A percentile compares a stretch with the other conserved stretches of the same genome.
These are phyloP conservation scores for Irpex sp. DNA, from an alignment of 1,284 basidiomycete species.

Conservation along the genomic window DNA sequence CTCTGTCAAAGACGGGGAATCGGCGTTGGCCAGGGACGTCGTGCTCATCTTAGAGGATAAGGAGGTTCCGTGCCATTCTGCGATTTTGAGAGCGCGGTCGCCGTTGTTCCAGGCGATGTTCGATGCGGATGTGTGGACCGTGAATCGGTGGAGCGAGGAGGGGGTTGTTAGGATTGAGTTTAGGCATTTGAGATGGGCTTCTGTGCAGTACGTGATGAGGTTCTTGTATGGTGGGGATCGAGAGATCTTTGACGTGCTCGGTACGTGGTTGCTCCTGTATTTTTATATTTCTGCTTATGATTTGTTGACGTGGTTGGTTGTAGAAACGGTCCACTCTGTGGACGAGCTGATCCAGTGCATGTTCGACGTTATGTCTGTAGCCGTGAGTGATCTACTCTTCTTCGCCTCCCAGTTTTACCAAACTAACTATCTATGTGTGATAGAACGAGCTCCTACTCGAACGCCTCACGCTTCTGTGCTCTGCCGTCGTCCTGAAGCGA, in stretches of 20 bases:
- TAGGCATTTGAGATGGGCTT: conserved; percentile 71
- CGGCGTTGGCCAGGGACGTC: conserved; percentile 58
- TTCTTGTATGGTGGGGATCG: conserved; percentile 80
- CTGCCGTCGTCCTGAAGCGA: conserved; percentile 67
- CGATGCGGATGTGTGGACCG: conserved; percentile 81
- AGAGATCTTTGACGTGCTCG: conserved; percentile 72
- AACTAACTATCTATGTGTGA: neutral
- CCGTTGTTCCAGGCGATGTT: conserved; percentile 89
- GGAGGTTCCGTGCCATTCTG: conserved; percentile 69
- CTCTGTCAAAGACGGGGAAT: too few relatives aligned
- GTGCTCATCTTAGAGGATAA: conserved; percentile 74
- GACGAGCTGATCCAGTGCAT: conserved; percentile 87
- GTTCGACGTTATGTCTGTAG: conserved; percentile 83
- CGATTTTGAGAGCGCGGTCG: conserved; percentile 78
- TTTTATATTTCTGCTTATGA: conserved; percentile 4
- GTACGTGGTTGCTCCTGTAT: conserved; percentile 36
- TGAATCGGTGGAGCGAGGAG: conserved; percentile 50
- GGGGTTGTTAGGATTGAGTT: conserved; percentile 67
- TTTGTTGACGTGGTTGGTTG: neutral
- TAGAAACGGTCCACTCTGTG: conserved; percentile 62
- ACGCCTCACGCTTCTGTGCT: conserved; percentile 82
- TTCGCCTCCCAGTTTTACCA: neutral
- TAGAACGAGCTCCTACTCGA: conserved; percentile 90
- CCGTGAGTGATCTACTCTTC: conserved; percentile 40
- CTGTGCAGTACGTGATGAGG: conserved; percentile 74